Conservation (phyloP, 805 yeast species). For the Blastobotrys americana region DNA sequence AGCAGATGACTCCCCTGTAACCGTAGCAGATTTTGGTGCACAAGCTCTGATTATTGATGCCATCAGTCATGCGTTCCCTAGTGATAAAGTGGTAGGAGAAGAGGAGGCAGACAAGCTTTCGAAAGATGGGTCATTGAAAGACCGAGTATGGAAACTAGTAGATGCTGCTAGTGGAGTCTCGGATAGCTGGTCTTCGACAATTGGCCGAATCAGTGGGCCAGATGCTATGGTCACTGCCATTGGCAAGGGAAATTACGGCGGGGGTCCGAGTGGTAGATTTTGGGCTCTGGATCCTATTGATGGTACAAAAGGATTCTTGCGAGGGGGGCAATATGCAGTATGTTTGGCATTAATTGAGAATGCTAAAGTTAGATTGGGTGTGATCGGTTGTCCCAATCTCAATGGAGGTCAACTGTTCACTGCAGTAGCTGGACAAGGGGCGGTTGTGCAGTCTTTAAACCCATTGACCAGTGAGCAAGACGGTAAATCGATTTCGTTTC, state of each 20-base stretch:
- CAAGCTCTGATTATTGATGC: conserved; percentile 90
- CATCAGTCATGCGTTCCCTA: conserved; percentile 68
- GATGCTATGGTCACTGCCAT: conserved; percentile 55
- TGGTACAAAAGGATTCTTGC: conserved; percentile 92
- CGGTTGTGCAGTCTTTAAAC: conserved; percentile 44
- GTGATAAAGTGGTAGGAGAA: conserved; percentile 87
- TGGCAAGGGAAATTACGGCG: conserved; percentile 72
- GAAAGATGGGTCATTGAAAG: conserved; percentile 42
- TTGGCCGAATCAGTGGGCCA: conserved; percentile 29
- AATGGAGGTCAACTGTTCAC: conserved; percentile 70
- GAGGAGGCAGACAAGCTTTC: conserved; percentile 72
- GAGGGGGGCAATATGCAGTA: conserved; percentile 96
- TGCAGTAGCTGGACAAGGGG: conserved; percentile 61
- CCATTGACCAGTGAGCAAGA: conserved; percentile 25
- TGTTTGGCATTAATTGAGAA: conserved; percentile 85
- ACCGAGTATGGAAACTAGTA: conserved; percentile 55
- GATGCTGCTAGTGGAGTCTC: conserved; percentile 44
- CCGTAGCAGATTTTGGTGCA: conserved; percentile 90
- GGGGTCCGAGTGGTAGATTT: conserved; percentile 72
- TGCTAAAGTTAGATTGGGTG: conserved; percentile 81
- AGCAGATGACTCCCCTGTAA: conserved; percentile 88
- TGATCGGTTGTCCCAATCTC: conserved; percentile 93
- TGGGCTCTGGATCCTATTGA: conserved; percentile 99
- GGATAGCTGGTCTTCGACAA: conserved; percentile 14
- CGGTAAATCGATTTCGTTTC: conserved; percentile 45